phyloP scores from a whole-genome alignment of 2,329 filamentous ascomycete species.

The Didymella segeticola region DNA sequence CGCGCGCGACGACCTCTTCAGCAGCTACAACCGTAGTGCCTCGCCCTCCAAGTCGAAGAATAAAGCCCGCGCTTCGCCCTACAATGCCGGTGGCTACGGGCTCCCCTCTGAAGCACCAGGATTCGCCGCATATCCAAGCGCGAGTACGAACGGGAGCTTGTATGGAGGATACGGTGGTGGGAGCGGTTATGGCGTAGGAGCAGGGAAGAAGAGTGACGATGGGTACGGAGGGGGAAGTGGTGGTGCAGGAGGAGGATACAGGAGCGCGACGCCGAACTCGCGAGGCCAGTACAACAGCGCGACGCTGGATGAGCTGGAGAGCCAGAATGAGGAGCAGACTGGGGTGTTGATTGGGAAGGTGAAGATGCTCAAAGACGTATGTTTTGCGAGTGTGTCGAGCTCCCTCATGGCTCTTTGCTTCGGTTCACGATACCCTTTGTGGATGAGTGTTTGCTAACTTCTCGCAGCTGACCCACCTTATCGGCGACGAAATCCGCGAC shows the following conservation, averaged over 20 bases:
- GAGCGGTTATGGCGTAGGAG: not conserved
- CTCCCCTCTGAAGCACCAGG: conserved; percentile 15
- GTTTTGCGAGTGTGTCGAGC: conserved; percentile 48
- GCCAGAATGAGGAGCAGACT: conserved; percentile 90
- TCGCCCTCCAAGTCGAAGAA: conserved; percentile 47
- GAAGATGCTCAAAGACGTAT: conserved; percentile 83
- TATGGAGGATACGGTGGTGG: not conserved
- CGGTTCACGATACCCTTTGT: not conserved
- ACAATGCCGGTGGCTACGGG: conserved; percentile 20
- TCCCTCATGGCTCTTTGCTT: no score
- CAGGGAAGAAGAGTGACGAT: not conserved
- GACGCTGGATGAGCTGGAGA: conserved; percentile 90
- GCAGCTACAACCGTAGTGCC: conserved; percentile 46
- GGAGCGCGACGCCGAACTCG: conserved; percentile 54
- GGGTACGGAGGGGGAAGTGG: not conserved
- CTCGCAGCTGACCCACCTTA: conserved; percentile 78
- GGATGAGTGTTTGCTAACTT: not conserved
- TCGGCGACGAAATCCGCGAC: conserved; percentile 93
- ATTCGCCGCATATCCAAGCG: conserved; percentile 45
- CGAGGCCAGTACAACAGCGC: conserved; percentile 85
- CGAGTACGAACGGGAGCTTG: conserved; percentile 14
- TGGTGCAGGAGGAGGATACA: conserved; percentile 6
- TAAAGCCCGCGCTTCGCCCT: conserved; percentile 27
- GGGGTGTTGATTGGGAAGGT: conserved; percentile 93
- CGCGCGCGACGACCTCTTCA: conserved; percentile 50